These are phyloP conservation scores for Phaeotremella skinneri DNA, from an alignment of 768 basidiomycete species.

Conservation along the genomic window DNA sequence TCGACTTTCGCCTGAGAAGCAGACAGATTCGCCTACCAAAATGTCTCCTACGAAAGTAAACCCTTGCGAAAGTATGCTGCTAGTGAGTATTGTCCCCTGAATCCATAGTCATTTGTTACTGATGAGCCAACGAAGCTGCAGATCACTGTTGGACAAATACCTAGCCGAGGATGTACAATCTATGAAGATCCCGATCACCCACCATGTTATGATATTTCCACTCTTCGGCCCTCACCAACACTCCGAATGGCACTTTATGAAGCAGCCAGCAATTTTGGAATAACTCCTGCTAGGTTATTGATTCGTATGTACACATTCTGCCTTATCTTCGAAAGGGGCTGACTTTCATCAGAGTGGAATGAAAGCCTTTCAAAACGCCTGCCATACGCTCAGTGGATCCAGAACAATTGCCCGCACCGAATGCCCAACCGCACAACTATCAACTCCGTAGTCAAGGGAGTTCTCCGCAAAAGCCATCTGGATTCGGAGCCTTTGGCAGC, in stretches of 20 bases:
- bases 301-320: slow-evolving; percentile 8
- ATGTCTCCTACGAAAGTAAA: too few species aligned
- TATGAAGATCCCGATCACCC: neutral
- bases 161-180: neutral
- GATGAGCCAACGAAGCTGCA: neutral
- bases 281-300: slow-evolving; percentile 1
- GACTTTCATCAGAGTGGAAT: neutral
- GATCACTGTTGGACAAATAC: slow-evolving; percentile 7
- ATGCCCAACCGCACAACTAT: neutral
- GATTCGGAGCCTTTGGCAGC: slow-evolving; percentile 8
- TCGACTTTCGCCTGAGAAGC: too few species aligned
- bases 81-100: neutral
- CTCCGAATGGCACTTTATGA: slow-evolving; percentile 9
- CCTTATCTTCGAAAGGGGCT: neutral
- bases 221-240: slow-evolving; percentile 6
- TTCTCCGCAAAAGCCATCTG: neutral
- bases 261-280: slow-evolving; percentile 5
- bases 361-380: neutral
- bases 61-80: neutral
- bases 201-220: neutral
- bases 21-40: too few species aligned
- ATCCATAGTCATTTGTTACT: neutral
- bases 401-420: slow-evolving; percentile 6
- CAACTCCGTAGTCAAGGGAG: neutral
- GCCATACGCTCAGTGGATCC: slow-evolving; percentile 3